Evolutionary conservation across 495 filamentous ascomycete species (phyloP).

Genomic region (Penicillium turbatum): DNA sequence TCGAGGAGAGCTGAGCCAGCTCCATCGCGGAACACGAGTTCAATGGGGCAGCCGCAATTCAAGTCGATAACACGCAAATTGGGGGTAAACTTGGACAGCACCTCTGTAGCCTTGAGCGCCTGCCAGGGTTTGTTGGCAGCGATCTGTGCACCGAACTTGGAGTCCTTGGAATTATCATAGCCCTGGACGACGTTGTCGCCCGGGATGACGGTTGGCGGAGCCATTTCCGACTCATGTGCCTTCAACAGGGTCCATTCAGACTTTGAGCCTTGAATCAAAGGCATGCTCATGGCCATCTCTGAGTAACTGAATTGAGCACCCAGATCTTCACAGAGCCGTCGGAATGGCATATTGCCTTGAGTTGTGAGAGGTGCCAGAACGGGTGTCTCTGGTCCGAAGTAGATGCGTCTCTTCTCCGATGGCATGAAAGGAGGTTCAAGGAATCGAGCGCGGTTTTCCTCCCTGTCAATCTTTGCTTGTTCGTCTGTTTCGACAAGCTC

Average conservation of each 20-base stretch:
- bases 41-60: slow-evolving; percentile 96
- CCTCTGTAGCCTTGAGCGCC: slow-evolving; percentile 80
- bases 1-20: slow-evolving; percentile 95
- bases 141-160: slow-evolving; percentile 88
- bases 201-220: slow-evolving; percentile 53
- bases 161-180: slow-evolving; percentile 77
- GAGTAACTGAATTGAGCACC: slow-evolving; percentile 95
- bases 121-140: slow-evolving; percentile 84
- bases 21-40: slow-evolving; percentile 79
- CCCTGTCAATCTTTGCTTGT: slow-evolving; percentile 33
- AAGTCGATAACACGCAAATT: slow-evolving; percentile 84
- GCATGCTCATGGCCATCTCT: slow-evolving; percentile 94
- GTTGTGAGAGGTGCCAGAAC: slow-evolving; percentile 86
- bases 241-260: slow-evolving; percentile 93
- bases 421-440: slow-evolving; percentile 79
- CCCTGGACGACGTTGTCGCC: slow-evolving; percentile 52
- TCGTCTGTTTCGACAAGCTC: slow-evolving; percentile 10
- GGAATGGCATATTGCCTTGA: slow-evolving; percentile 95
- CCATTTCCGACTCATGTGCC: slow-evolving; percentile 75
- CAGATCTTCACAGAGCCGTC: slow-evolving; percentile 82
- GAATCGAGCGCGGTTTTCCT: slow-evolving; percentile 74
- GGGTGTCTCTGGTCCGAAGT: slow-evolving; percentile 90
- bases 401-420: slow-evolving; percentile 87
- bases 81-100: slow-evolving; percentile 69
- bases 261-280: slow-evolving; percentile 85